A percentile compares a stretch with the other conserved stretches of the same genome.
phyloP scores from a whole-genome alignment of 2,329 filamentous ascomycete species.

The Microdochium nivale region DNA sequence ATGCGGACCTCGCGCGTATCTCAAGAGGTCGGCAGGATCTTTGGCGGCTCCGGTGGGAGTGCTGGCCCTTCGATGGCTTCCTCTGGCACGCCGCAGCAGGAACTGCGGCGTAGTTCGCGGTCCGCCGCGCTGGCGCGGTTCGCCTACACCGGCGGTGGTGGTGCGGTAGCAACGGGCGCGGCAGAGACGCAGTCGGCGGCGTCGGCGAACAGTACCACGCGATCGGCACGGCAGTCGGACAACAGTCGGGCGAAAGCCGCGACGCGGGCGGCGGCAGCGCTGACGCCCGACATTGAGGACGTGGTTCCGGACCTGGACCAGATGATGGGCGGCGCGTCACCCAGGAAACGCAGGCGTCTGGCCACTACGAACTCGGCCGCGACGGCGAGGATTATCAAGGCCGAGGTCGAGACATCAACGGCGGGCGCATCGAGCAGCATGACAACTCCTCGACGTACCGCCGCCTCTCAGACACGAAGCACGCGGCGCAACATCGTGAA shows the following conservation, averaged over 20 bases:
- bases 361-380: not conserved
- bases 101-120: not conserved
- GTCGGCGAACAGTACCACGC: not conserved
- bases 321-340: not conserved
- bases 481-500: not conserved
- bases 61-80: not conserved
- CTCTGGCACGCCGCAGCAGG: not conserved
- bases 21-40: not conserved
- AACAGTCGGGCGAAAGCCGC: too few relatives aligned
- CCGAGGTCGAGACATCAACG: not conserved
- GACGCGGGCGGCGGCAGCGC: not conserved
- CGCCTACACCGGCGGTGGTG: constrained; percentile 10
- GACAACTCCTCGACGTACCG: not conserved
- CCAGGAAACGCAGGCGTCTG: not conserved
- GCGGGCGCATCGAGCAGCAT: not conserved
- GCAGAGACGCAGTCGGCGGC: not conserved
- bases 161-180: constrained; percentile 4
- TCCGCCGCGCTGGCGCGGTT: constrained; percentile 17
- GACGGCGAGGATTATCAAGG: not conserved
- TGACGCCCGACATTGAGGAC: constrained; percentile 19
- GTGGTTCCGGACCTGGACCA: constrained; percentile 9
- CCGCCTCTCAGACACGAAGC: not conserved
- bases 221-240: too few relatives aligned
- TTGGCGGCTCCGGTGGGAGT: not conserved
- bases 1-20: not conserved